Percentiles rank a stretch among this genome's conserved stretches.
Evolutionary conservation across 208 protist genomes (phyloP).

Genomic region (Angomonas desouzai): DNA sequence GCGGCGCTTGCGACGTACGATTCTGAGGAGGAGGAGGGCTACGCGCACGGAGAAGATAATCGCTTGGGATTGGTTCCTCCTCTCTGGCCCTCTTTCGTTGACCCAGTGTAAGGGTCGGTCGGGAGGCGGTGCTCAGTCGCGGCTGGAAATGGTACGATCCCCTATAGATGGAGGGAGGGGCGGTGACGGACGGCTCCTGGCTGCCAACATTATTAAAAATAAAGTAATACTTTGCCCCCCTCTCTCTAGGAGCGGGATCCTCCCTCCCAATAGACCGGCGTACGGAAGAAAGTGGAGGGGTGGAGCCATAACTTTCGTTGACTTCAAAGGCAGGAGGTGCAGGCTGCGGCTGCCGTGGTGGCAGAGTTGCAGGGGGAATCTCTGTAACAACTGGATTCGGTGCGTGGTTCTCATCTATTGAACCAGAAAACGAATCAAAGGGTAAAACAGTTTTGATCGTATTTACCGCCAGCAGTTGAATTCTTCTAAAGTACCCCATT

Average conservation of each 20-base stretch:
- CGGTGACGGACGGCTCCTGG: neutral
- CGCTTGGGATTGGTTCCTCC: neutral
- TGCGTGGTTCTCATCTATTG: no score
- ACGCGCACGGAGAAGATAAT: neutral
- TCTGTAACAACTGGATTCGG: no score
- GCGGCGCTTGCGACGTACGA: no score
- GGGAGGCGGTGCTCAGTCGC: neutral
- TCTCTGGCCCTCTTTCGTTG: neutral
- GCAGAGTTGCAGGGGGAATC: no score
- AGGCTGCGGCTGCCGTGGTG: no score
- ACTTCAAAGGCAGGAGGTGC: no score
- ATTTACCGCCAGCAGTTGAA: neutral
- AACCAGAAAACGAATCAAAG: no score
- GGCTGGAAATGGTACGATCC: neutral
- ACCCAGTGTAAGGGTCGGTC: neutral
- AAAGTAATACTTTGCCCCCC: conserved; percentile 5
- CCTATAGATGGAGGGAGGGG: neutral
- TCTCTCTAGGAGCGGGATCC: neutral
- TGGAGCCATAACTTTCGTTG: neutral
- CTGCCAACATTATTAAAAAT: conserved; percentile 2
- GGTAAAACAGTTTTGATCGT: neutral
- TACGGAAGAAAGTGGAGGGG: neutral
- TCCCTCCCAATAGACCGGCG: neutral
- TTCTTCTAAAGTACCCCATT: conserved; percentile 4
- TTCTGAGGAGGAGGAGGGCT: no score